Conservation (phyloP, 768 basidiomycete species). For the Rhizopogon rudus region DNA sequence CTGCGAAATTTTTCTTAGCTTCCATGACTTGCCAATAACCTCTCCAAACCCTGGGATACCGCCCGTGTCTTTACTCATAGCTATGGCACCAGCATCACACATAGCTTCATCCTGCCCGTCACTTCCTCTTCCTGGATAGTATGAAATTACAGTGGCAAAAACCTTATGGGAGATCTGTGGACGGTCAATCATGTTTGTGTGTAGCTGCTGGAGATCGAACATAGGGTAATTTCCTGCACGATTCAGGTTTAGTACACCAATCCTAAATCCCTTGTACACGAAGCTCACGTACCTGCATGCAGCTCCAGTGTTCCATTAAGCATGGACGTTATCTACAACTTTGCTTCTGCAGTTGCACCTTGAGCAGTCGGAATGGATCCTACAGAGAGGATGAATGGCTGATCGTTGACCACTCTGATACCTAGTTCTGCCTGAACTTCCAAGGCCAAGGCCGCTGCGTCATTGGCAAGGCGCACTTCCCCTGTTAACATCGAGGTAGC, state of each 20-base stretch:
- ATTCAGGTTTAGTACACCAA: neutral
- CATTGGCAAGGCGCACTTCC: slow-evolving; percentile 68
- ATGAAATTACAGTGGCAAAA: slow-evolving; percentile 60
- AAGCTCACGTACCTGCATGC: slow-evolving; percentile 53
- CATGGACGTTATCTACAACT: slow-evolving; percentile 35
- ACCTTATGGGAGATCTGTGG: slow-evolving; percentile 61
- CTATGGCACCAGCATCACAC: slow-evolving; percentile 81
- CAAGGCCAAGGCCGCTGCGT: slow-evolving; percentile 52
- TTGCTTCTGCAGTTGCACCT: slow-evolving; percentile 53
- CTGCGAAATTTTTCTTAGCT: slow-evolving; percentile 48
- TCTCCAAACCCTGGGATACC: slow-evolving; percentile 68
- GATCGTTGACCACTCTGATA: slow-evolving; percentile 26
- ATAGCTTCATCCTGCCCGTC: slow-evolving; percentile 66
- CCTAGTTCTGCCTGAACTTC: slow-evolving; percentile 36
- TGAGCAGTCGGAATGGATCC: slow-evolving; percentile 86
- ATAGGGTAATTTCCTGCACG: slow-evolving; percentile 69
- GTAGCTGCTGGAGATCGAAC: slow-evolving; percentile 77
- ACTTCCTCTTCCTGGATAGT: slow-evolving; percentile 60
- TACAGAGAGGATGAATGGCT: slow-evolving; percentile 67
- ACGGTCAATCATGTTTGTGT: slow-evolving; percentile 49
- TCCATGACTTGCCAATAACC: slow-evolving; percentile 61
- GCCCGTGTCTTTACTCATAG: slow-evolving; percentile 83
- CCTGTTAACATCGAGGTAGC: slow-evolving; percentile 60
- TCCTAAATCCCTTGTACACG: neutral
- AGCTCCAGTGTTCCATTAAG: slow-evolving; percentile 66